Conservation (phyloP, 495 filamentous ascomycete species). For the Mytilinidion resinicola region DNA sequence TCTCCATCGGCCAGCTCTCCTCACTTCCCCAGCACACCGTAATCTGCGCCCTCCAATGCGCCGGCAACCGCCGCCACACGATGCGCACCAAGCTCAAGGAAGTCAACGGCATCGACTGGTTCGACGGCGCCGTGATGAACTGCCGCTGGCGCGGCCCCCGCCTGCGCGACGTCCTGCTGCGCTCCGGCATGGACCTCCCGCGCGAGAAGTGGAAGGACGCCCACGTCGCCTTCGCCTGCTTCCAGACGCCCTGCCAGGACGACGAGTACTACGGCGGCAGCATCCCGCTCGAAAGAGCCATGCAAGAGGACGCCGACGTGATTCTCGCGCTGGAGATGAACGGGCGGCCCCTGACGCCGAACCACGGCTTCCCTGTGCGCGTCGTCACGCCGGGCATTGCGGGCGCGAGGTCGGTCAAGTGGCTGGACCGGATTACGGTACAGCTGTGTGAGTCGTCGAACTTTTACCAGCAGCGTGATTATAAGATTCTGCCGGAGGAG, state of each 20-base stretch:
- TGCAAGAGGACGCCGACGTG: constrained; percentile 44
- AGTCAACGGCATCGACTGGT: constrained; percentile 58
- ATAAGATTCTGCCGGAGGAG: constrained; percentile 37
- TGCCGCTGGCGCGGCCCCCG: constrained; percentile 52
- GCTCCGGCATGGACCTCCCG: constrained; percentile 33
- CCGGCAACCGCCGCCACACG: constrained; percentile 58
- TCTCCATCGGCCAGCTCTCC: constrained; percentile 21
- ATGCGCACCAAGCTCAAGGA: constrained; percentile 58
- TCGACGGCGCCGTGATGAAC: constrained; percentile 59
- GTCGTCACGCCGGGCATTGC: constrained; percentile 35
- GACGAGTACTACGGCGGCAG: constrained; percentile 53
- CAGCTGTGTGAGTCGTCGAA: constrained; percentile 29
- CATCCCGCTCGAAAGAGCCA: constrained; percentile 44
- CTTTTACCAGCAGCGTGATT: constrained; percentile 37
- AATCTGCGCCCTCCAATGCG: constrained; percentile 53
- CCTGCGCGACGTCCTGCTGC: constrained; percentile 47
- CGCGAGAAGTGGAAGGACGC: constrained; percentile 23
- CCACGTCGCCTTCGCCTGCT: constrained; percentile 52
- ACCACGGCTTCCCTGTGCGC: constrained; percentile 35
- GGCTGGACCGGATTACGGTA: constrained; percentile 34
- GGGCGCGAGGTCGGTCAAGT: constrained; percentile 37
- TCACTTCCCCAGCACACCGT: constrained; percentile 45
- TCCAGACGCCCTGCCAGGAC: constrained; percentile 45
- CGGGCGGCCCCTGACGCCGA: constrained; percentile 29
- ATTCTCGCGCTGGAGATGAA: constrained; percentile 50